Conservation (phyloP, 2,329 filamentous ascomycete species). For the Claviceps africana region DNA sequence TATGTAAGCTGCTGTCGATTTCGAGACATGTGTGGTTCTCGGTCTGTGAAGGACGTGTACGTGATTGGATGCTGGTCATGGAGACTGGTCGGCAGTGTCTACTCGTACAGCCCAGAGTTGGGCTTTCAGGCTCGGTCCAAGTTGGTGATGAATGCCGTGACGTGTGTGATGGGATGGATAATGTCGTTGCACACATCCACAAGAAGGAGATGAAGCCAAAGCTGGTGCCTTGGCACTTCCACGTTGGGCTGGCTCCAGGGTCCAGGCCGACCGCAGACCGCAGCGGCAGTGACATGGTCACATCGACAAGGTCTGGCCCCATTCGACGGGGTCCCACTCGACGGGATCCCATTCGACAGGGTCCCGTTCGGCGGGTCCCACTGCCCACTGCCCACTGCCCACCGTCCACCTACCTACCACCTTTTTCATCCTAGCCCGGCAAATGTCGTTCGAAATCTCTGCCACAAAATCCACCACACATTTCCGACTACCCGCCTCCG, state of each 20-base stretch:
- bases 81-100: neutral
- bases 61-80: neutral
- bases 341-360: neutral
- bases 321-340: too few species aligned
- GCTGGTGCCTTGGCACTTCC: too few species aligned
- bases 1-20: neutral
- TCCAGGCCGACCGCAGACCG: too few species aligned
- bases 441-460: conserved; percentile 5
- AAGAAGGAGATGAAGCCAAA: too few species aligned
- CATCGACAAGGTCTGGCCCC: too few species aligned
- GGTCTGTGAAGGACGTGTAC: neutral
- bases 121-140: neutral
- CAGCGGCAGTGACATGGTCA: too few species aligned
- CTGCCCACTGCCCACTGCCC: too few species aligned
- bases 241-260: too few species aligned
- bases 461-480: conserved; percentile 9
- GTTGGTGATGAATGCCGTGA: neutral
- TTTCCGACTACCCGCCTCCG: neutral
- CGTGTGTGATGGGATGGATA: neutral
- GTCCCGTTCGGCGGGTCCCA: neutral
- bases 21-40: neutral
- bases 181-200: too few species aligned
- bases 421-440: neutral
- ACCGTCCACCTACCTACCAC: neutral
- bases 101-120: neutral